Conservation (phyloP, 495 filamentous ascomycete genomes). For the Trichoderma gamsii region DNA sequence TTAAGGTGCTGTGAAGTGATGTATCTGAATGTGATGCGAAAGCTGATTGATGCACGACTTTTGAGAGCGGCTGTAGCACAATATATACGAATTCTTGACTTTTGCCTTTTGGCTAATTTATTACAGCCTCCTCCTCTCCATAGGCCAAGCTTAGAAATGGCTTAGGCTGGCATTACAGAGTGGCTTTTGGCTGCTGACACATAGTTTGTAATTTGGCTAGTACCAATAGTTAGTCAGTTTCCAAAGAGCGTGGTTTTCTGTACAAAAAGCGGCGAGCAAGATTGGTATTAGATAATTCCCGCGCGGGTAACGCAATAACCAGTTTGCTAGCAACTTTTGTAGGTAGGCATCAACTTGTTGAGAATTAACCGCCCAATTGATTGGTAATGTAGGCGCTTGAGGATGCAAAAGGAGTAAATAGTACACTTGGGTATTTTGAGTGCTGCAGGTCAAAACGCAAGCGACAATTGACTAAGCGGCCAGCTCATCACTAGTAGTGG, state of each 20-base stretch:
- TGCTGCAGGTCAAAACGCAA: too few species aligned
- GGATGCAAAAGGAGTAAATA: too few species aligned
- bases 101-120: not conserved
- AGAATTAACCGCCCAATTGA: too few species aligned
- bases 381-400: too few species aligned
- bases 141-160: not conserved
- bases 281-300: not conserved
- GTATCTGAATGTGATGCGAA: not conserved
- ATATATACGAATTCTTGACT: not conserved
- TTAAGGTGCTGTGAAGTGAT: not conserved
- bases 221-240: too few species aligned
- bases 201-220: not conserved
- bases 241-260: not conserved
- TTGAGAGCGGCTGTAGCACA: not conserved
- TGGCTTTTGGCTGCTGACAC: not conserved
- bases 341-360: too few species aligned
- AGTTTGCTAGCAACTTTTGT: not conserved
- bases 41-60: not conserved
- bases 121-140: not conserved
- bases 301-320: not conserved
- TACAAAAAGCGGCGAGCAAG: not conserved
- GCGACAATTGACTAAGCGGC: too few species aligned
- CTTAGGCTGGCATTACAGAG: not conserved
- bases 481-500: too few species aligned
- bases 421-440: too few species aligned